Base-by-base conservation (phyloP, 768 basidiomycete genomes). In the Xerocomellus dryophilus region DNA sequence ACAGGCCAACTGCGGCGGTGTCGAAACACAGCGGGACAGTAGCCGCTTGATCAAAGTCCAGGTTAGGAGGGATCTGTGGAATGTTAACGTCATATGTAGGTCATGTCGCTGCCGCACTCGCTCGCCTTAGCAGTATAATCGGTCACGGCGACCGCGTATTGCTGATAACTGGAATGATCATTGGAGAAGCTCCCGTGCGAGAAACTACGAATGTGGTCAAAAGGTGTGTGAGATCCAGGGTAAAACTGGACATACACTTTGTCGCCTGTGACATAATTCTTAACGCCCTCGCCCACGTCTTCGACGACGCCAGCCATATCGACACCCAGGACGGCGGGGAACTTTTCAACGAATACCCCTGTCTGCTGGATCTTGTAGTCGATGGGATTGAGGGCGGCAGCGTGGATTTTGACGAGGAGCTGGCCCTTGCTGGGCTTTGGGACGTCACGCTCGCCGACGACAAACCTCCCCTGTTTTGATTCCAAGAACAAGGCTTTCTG, bases 1-100 rank as follows among this genome's bases (percentile, higher is more conserved):
- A 83, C 17, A 84, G 56, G 3, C 79, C 82, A 15, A 75, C 62
- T 17, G 74, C 70, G 4, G 80, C 78, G 1, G 78, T 77, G n/a
- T 75, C 73, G 14, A 81, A 64, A 1, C 64, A 76, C 6, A 79
- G 61, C 9, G 82, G 81, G 35, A 83, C 62, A 0, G 81, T 76
- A 2, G 77, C 64, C 4, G 75, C 78, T 18, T 74, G 63, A 23
- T 79, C 79, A 58, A 76, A 78, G 5, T 72, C 63, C 23, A 79
- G 15, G 34, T 72, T 73, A 17, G 60, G 57, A 2, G 82, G 80
- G 32, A 83, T 74, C 77, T 81, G 7, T 27, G 21, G 35, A 3
- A 15, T 3, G 29, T 18, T 51, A 47, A 59, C 51, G 50, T 60
- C 57, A 54, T 25, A n/a, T n/a, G n/a, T n/a, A 43, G 6, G 15